Conservation (phyloP, 139 green algal species). For the Volvox reticuliferus region DNA sequence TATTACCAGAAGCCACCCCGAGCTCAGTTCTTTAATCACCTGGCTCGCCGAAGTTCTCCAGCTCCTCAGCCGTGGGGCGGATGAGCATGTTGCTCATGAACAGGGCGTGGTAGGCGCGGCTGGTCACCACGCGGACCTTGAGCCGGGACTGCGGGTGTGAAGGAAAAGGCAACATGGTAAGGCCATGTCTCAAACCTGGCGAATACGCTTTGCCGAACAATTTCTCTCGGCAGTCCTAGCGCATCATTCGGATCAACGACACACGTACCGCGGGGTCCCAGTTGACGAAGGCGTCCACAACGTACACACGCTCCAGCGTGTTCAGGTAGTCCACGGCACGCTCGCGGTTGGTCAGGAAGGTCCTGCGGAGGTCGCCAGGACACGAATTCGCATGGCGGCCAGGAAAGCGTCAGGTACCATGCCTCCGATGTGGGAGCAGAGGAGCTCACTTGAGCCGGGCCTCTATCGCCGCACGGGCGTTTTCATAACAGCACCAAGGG, state of each 20-base stretch:
- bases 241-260: no score
- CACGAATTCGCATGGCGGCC: no score
- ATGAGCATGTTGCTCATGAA: conserved; percentile 99
- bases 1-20: no score
- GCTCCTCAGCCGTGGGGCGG: conserved; percentile 82
- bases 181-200: no score
- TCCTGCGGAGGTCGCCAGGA: conserved; percentile 35
- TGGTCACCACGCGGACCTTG: conserved; percentile 90
- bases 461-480: no score
- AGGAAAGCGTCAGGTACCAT: no score
- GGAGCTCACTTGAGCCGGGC: no score
- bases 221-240: no score
- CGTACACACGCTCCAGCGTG: conserved; percentile 83
- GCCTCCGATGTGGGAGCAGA: no score
- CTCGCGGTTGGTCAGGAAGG: conserved; percentile 89
- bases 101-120: conserved; percentile 93
- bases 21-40: no score
- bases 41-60: conserved; percentile 85
- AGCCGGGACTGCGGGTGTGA: conserved; percentile 45
- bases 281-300: conserved; percentile 90
- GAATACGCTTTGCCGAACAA: no score
- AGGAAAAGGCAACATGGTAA: not conserved
- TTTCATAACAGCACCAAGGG: no score
- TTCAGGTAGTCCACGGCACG: conserved; percentile 94
- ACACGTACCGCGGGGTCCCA: conserved; percentile 74